Conservation (phyloP, 2,329 filamentous ascomycete genomes). For the Apiospora phragmitis region DNA sequence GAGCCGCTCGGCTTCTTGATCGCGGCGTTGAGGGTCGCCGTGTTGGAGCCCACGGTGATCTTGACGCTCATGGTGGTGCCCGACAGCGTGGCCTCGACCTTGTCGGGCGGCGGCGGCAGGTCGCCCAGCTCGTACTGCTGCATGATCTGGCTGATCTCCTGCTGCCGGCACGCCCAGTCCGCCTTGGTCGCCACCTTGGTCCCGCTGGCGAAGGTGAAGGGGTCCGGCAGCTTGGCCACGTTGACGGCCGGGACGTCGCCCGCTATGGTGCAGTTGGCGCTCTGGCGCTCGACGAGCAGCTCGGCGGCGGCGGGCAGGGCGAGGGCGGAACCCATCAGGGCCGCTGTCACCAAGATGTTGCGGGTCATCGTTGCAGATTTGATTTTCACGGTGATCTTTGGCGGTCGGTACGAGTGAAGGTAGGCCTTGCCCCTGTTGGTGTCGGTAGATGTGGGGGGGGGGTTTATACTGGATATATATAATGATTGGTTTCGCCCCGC, state of each 20-base stretch:
- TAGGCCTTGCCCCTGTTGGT: background rate
- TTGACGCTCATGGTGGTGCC: constrained; percentile 45
- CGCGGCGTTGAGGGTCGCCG: constrained; percentile 43
- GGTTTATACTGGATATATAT: background rate
- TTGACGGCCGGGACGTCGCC: constrained; percentile 37
- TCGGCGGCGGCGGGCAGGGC: constrained; percentile 35
- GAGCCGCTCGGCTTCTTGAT: constrained; percentile 46
- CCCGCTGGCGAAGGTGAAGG: constrained; percentile 47
- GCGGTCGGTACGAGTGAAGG: background rate
- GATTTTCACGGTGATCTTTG: background rate
- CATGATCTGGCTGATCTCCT: constrained; percentile 48
- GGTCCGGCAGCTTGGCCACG: constrained; percentile 44
- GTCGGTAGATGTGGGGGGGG: background rate
- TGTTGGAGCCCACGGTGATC: constrained; percentile 44
- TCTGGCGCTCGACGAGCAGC: constrained; percentile 38
- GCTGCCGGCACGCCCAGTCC: constrained; percentile 48
- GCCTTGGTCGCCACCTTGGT: constrained; percentile 44
- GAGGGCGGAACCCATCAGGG: constrained; percentile 35
- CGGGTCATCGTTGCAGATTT: background rate
- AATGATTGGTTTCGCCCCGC: background rate
- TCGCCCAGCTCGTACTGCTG: constrained; percentile 53
- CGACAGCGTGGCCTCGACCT: constrained; percentile 44
- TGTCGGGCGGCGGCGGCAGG: constrained; percentile 46
- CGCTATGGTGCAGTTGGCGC: constrained; percentile 36
- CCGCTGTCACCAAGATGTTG: constrained; percentile 22